phyloP scores from a whole-genome alignment of 2,329 filamentous ascomycete species.

The Botryotinia calthae region DNA sequence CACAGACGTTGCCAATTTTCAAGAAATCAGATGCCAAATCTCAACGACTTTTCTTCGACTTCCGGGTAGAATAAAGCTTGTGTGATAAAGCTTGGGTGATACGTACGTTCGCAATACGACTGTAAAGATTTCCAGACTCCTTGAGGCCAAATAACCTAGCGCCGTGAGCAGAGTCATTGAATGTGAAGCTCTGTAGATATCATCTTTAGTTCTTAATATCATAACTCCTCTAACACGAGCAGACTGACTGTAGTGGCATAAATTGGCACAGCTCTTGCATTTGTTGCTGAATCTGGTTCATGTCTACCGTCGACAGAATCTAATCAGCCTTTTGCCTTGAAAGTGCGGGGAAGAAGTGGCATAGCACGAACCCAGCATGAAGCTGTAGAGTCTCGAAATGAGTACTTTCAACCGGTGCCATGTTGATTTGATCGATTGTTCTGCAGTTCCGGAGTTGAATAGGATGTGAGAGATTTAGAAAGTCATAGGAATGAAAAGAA shows the following conservation, averaged over 20 bases:
- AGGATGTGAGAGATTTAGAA: too few relatives aligned
- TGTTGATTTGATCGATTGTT: not conserved
- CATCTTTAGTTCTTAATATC: conserved; percentile 22
- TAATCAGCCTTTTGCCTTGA: conserved; percentile 25
- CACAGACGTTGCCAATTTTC: conserved; percentile 13
- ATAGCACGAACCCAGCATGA: conserved; percentile 67
- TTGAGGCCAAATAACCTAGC: conserved; percentile 95
- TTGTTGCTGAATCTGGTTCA: conserved; percentile 74
- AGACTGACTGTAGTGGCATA: conserved; percentile 75
- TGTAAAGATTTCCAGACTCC: conserved; percentile 95
- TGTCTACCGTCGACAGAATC: conserved; percentile 54
- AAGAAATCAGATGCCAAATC: conserved; percentile 16
- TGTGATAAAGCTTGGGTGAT: not conserved
- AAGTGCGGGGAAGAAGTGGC: conserved; percentile 20
- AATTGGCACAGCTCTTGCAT: conserved; percentile 89
- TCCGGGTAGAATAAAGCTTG: not conserved
- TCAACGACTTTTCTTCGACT: not conserved
- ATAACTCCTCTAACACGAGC: not conserved
- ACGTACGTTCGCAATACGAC: conserved; percentile 83
- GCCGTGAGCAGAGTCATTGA: conserved; percentile 95
- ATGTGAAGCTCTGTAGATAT: conserved; percentile 69
- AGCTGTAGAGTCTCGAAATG: conserved; percentile 84
- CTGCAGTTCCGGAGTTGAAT: not conserved
- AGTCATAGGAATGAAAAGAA: not conserved
- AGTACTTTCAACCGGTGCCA: conserved; percentile 42